Base-by-base conservation (phyloP, 306 rosid species). In the Elaeagnus macrophylla region DNA sequence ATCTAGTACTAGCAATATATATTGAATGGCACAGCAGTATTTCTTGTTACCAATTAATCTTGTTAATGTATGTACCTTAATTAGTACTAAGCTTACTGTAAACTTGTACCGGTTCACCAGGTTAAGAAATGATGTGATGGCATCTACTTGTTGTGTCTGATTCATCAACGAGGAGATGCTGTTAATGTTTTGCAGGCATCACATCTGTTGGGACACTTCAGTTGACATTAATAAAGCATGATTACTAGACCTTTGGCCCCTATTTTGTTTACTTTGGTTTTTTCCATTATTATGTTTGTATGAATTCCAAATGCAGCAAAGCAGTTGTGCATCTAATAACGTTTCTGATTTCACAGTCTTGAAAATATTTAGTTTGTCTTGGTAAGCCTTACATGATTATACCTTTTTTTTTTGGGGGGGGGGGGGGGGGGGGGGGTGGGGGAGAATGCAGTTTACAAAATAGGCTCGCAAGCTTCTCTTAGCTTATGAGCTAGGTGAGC, bases 141-240 rank as follows among this genome's bases (percentile, higher is more conserved):
- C 64, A 53, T 67, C 53, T 57, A 44, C 65, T 52, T 19, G 56
- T 11, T 61, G 72, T 6, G 48, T 63, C 18, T 35, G 52, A 52
- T 56, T 37, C 53, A 7, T 57, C 74, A 53, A 39, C 57, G 52
- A 65, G 50, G 68, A 52, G 38, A 54, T 46, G 47, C 42, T 66
- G 50, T 51, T 67, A 49, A 62, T 64, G 58, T 20, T 20, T 20
- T 4, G 2, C 32, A 20, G 32, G 32, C 32, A 1, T 20, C 32
- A 20, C 32, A 20, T 20, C 32, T 20, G 32, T 20, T 20, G 32
- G 32, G 1, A 4, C 32, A 20, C 32, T 20, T 20, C 32, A 66
- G 65, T 62, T 61, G 65, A 60, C 47, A 59, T 69, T 58, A 77
- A 72, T 77, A 83, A 79, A 66, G 62, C 54, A 49, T 75, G 41